Evolutionary conservation across 805 yeast genomes (phyloP).

Genomic region (Wickerhamiella kurtzmanii): DNA sequence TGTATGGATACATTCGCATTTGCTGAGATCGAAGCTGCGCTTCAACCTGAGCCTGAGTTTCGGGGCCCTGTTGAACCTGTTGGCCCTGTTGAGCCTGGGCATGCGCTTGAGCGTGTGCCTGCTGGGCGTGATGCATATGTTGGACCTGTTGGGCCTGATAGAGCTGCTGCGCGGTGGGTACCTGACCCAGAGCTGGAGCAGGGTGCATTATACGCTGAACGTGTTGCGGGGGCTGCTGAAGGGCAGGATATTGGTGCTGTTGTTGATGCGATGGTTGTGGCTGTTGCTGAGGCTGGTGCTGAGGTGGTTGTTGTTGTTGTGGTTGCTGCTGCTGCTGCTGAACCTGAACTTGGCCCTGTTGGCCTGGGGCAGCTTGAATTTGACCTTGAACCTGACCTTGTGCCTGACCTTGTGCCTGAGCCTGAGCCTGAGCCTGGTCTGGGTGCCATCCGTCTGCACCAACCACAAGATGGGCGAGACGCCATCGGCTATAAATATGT

Average conservation of each 20-base stretch:
- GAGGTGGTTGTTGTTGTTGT: background rate
- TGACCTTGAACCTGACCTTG: slow-evolving; percentile 1
- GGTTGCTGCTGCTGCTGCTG: background rate
- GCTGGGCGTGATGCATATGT: background rate
- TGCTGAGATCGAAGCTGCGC: slow-evolving; percentile 1
- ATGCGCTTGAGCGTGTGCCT: background rate
- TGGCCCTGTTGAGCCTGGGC: background rate
- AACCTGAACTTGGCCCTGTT: slow-evolving; percentile 2
- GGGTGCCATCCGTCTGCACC: background rate
- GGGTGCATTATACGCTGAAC: background rate
- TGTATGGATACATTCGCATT: no score
- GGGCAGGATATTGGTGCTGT: background rate
- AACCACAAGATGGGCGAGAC: background rate
- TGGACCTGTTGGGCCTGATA: background rate
- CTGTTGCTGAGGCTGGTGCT: slow-evolving; percentile 1
- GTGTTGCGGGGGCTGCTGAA: background rate
- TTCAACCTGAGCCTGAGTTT: background rate
- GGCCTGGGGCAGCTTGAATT: no score
- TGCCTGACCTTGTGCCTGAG: slow-evolving; percentile 3
- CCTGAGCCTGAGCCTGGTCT: slow-evolving; percentile 2
- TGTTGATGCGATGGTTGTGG: background rate
- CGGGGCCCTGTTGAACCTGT: background rate
- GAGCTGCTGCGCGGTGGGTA: background rate
- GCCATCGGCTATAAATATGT: slow-evolving; percentile 16
- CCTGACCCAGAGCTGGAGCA: background rate